A percentile compares a stretch with the other conserved stretches of the same genome.
Conservation (phyloP, 1,139 yeast genomes). For the Zygoascus hellenicus region DNA sequence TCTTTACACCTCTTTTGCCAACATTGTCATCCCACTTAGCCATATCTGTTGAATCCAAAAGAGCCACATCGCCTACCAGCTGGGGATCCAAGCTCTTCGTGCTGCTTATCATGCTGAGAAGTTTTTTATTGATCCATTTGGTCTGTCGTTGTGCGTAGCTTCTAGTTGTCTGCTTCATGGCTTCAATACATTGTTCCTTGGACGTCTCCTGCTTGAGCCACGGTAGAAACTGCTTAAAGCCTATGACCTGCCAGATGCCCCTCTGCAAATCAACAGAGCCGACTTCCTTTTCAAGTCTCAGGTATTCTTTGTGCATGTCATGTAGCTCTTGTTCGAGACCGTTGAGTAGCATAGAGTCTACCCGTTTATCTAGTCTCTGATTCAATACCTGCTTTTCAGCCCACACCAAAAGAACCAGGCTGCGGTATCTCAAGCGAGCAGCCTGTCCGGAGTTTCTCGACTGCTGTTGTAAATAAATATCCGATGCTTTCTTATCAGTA, state of each 20-base stretch:
- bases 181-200: slow-evolving; percentile 48
- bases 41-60: slow-evolving; percentile 75
- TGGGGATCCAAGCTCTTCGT: slow-evolving; percentile 37
- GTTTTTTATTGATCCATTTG: slow-evolving; percentile 81
- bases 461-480: slow-evolving; percentile 58
- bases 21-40: slow-evolving; percentile 55
- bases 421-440: slow-evolving; percentile 44
- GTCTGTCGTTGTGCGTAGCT: slow-evolving; percentile 85
- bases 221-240: slow-evolving; percentile 88
- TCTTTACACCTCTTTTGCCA: slow-evolving; percentile 46
- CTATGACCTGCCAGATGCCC: slow-evolving; percentile 95
- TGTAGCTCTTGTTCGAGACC: slow-evolving; percentile 61
- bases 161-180: slow-evolving; percentile 80
- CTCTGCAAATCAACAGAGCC: slow-evolving; percentile 43
- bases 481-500: slow-evolving; percentile 66
- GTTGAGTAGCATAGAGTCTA: slow-evolving; percentile 67
- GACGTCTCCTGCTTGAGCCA: slow-evolving; percentile 45
- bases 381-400: slow-evolving; percentile 58
- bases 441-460: slow-evolving; percentile 25
- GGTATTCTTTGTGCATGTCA: slow-evolving; percentile 40
- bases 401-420: slow-evolving; percentile 79
- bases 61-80: slow-evolving; percentile 57
- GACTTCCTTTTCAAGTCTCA: slow-evolving; percentile 10
- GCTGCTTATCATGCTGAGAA: slow-evolving; percentile 52
- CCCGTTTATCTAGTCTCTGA: slow-evolving; percentile 65